Conservation (phyloP, 441 rosid genomes). For the Populus trichocarpa region DNA sequence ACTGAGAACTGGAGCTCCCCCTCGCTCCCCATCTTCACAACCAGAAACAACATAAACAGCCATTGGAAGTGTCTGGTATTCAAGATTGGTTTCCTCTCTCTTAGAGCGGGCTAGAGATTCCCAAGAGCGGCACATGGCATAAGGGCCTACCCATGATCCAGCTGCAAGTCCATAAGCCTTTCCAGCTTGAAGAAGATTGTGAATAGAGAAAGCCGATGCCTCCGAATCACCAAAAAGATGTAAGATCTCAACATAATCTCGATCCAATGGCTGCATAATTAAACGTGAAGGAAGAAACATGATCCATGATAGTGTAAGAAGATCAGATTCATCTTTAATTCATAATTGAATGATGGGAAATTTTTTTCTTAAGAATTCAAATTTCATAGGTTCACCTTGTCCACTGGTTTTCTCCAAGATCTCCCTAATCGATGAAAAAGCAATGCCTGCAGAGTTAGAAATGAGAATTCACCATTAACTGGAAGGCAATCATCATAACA, state of each 20-base stretch:
- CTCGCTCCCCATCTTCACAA: constrained; percentile 88
- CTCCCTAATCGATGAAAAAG: constrained; percentile 82
- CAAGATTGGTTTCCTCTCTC: constrained; percentile 40
- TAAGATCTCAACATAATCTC: constrained; percentile 61
- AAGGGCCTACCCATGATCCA: constrained; percentile 99
- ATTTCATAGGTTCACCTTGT: constrained; percentile 39
- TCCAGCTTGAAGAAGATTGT: constrained; percentile 80
- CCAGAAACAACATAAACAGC: constrained; percentile 89
- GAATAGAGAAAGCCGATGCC: constrained; percentile 72
- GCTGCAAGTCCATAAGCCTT: constrained; percentile 82
- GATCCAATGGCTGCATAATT: constrained; percentile 57
- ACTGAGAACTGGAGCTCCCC: constrained; percentile 91
- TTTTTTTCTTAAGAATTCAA: neutral
- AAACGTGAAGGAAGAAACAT: neutral
- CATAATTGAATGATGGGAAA: neutral
- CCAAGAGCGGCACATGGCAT: constrained; percentile 88
- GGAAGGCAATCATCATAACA: neutral
- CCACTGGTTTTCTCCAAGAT: constrained; percentile 62
- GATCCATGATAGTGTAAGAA: neutral
- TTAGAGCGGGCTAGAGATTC: constrained; percentile 56
- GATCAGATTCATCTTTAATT: constrained; percentile 1
- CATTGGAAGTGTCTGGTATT: constrained; percentile 55
- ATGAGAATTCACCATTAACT: constrained; percentile 9
- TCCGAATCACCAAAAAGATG: constrained; percentile 79
- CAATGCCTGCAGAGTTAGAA: constrained; percentile 54